These are phyloP conservation scores for Stenogyne calaminthoides DNA, from an alignment of 305 asterid species.

Conservation along the genomic window DNA sequence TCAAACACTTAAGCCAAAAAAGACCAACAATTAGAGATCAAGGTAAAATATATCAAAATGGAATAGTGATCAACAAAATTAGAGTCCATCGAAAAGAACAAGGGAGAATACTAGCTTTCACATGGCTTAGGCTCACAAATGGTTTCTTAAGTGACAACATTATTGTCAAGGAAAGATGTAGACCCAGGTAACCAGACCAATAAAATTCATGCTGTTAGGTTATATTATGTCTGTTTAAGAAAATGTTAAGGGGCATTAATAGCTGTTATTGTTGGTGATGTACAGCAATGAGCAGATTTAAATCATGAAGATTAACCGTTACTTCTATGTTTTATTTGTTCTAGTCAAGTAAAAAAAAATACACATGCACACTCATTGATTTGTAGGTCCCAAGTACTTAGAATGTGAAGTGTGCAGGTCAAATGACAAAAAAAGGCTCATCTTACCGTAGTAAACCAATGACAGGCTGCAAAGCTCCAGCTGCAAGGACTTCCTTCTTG, in stretches of 20 bases:
- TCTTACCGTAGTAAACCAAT: conserved; percentile 91
- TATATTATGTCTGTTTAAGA: neutral
- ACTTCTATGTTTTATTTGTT: neutral
- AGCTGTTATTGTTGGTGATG: neutral
- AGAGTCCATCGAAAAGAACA: neutral
- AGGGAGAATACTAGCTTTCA: neutral
- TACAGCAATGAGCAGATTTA: neutral
- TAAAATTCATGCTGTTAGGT: neutral
- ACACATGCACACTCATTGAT: neutral
- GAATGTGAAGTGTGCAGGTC: neutral
- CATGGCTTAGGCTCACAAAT: conserved; percentile 13
- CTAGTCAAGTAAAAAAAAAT: neutral
- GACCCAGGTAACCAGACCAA: neutral
- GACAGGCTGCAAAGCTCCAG: conserved; percentile 99
- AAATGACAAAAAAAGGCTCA: conserved; percentile 8
- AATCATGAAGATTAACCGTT: neutral
- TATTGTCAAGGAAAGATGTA: neutral
- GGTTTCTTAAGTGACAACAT: neutral
- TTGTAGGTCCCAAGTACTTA: neutral
- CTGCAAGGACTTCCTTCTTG: conserved; percentile 93
- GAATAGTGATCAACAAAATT: conserved; percentile 1
- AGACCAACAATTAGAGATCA: neutral
- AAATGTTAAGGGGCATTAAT: neutral
- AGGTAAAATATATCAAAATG: neutral
- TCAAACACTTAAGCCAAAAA: neutral